Conservation (phyloP, 2,329 filamentous ascomycete species). For the Fusarium phyllophilum region DNA sequence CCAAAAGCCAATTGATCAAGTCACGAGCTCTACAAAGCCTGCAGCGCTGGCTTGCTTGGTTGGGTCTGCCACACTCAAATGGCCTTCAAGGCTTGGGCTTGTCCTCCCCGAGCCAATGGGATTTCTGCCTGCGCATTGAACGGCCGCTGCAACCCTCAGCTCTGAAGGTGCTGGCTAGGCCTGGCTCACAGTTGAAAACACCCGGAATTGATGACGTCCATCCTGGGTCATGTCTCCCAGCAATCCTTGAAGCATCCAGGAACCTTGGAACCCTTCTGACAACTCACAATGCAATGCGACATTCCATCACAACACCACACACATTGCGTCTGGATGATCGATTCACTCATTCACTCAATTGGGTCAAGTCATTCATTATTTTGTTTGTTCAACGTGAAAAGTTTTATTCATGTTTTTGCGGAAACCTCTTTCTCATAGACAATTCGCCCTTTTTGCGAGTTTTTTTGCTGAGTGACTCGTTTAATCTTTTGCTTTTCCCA, state of each 20-base stretch:
- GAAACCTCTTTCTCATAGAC: constrained; percentile 34
- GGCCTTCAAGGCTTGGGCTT: constrained; percentile 1
- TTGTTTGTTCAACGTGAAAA: constrained; percentile 12
- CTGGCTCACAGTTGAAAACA: neutral
- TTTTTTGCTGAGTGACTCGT: constrained; percentile 36
- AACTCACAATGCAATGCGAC: constrained; percentile 21
- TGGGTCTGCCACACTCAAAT: constrained; percentile 23
- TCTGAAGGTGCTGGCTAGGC: neutral
- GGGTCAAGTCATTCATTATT: neutral
- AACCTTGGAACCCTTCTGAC: constrained; percentile 27
- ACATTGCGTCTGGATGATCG: neutral
- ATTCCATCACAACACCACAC: constrained; percentile 10
- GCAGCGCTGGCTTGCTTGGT: constrained; percentile 12
- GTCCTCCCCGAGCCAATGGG: constrained; percentile 21
- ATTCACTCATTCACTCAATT: neutral
- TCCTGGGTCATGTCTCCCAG: constrained; percentile 31
- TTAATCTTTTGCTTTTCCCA: constrained; percentile 30
- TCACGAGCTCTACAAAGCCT: constrained; percentile 33
- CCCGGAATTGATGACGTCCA: constrained; percentile 25
- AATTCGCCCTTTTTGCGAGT: constrained; percentile 43
- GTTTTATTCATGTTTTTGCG: constrained; percentile 45
- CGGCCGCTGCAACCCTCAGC: constrained; percentile 23
- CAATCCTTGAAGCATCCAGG: constrained; percentile 7
- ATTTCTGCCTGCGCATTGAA: constrained; percentile 16
- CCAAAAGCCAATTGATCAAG: constrained; percentile 16